Evolutionary conservation across 257 asterid species (phyloP), one percentile per base, ranked within the genome.

Genomic region (Linderniella brevidens): DNA sequence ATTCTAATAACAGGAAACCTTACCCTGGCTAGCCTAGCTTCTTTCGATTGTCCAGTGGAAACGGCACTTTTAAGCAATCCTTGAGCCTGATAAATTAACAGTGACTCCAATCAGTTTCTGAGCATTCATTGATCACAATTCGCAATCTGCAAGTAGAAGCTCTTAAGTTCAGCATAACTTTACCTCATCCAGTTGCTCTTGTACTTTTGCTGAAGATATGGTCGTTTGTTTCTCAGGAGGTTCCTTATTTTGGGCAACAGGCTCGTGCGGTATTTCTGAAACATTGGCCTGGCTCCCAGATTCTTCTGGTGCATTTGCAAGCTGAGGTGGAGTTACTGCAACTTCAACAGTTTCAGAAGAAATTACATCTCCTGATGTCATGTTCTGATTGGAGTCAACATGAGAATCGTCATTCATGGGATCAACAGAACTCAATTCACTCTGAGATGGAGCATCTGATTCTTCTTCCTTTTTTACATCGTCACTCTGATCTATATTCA

Each of bases 21-120:
- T 74, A 90, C 99, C 87, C 93, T 70, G 48, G 96, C 93, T 50
- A 90, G 72, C 68, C 99, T 78, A 50, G 99, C 99, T 73, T 90
- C 99, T 71, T 90, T 90, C 40, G 99, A 81, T 71, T 85, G 93
- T 56, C 96, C 96, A 6, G 86, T 79, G 57, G 96, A 79, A 57
- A 61, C 63, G 60, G 94, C 75, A 75, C 60, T 85, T 67, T 79
- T 76, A 59, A 90, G 94, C 58, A 90, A 69, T 56, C 99, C 88
- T 68, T 85, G 99, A 57, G 99, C 99, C 99, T 90, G 85, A 35
- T 53, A 47, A 68, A 68, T n/a, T n/a, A 52, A 39, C 45, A 74
- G 60, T 54, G 57, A 41, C 52, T 20, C 70, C 48, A 61, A 67
- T 52, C 54, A 40, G 60, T 54, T 61, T 37, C 58, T 17, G 35